phyloP scores from a whole-genome alignment of 2,329 filamentous ascomycete species.

The Fusarium robinianum region DNA sequence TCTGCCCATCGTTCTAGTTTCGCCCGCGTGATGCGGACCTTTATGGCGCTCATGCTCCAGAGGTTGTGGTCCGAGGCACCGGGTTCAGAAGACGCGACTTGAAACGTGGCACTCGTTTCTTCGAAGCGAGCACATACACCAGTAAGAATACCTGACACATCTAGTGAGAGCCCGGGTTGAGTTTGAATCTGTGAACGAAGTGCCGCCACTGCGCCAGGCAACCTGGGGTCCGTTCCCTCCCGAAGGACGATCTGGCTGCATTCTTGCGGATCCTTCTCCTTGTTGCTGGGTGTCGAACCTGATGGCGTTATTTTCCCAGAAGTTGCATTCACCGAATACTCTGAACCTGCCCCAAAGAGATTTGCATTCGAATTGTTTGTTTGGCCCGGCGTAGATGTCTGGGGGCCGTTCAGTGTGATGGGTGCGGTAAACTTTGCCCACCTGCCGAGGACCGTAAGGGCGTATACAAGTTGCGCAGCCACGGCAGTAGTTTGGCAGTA shows the following conservation, averaged over 20 bases:
- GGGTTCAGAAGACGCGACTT: conserved; percentile 37
- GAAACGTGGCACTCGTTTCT: conserved; percentile 46
- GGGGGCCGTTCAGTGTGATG: conserved; percentile 35
- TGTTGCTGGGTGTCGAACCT: conserved; percentile 11
- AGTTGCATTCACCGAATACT: conserved; percentile 18
- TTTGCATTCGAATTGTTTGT: conserved; percentile 22
- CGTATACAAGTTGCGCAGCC: conserved; percentile 54
- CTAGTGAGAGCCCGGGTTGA: conserved; percentile 51
- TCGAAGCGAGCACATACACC: conserved; percentile 50
- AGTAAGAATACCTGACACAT: conserved; percentile 50
- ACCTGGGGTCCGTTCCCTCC: conserved; percentile 43
- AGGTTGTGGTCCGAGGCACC: conserved; percentile 50
- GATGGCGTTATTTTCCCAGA: conserved; percentile 16
- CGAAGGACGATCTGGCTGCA: conserved; percentile 30
- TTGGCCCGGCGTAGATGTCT: conserved; percentile 35
- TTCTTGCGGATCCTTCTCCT: conserved; percentile 17
- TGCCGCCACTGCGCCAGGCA: conserved; percentile 47
- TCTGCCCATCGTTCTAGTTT: conserved; percentile 55
- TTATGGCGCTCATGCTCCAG: conserved; percentile 54
- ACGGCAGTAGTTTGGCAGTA: conserved; percentile 52
- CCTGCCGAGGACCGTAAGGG: conserved; percentile 54
- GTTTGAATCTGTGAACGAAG: conserved; percentile 48
- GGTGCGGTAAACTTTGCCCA: conserved; percentile 55
- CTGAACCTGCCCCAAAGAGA: conserved; percentile 32
- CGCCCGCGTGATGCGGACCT: conserved; percentile 51